Evolutionary conservation across 441 rosid genomes (phyloP).

Genomic region (Croton setiger): DNA sequence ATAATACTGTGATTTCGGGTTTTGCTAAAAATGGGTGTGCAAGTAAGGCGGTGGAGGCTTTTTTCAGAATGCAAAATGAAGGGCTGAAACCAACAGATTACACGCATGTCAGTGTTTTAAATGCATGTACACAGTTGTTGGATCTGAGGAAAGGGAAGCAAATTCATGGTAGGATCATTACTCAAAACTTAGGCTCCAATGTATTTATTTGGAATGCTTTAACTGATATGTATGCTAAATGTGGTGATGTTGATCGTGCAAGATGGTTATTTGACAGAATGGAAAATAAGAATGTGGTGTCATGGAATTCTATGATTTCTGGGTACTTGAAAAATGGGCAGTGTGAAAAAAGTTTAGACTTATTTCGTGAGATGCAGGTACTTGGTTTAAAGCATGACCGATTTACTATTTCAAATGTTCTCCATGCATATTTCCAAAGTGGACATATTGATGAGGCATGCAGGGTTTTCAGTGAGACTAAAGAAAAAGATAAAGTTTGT

Average conservation of each 20-base stretch:
- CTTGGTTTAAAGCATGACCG: neutral
- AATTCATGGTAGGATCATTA: conserved; percentile 46
- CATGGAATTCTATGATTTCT: neutral
- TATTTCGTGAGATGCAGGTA: conserved; percentile 49
- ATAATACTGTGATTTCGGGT: conserved; percentile 80
- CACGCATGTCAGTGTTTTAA: conserved; percentile 68
- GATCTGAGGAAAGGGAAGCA: conserved; percentile 60
- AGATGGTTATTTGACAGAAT: conserved; percentile 60
- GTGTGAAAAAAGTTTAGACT: conserved; percentile 42
- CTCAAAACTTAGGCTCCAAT: conserved; percentile 40
- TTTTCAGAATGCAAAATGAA: conserved; percentile 49
- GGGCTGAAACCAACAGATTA: conserved; percentile 62
- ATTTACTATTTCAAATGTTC: neutral
- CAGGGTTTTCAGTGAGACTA: conserved; percentile 29
- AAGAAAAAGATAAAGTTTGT: conserved; percentile 46
- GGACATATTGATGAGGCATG: conserved; percentile 38
- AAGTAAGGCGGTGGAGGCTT: conserved; percentile 23
- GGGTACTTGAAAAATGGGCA: conserved; percentile 30
- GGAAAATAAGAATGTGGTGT: conserved; percentile 11
- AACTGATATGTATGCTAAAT: conserved; percentile 73
- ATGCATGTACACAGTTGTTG: conserved; percentile 60
- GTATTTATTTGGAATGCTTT: conserved; percentile 58
- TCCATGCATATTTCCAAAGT: conserved; percentile 27
- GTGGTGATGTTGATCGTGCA: conserved; percentile 62
- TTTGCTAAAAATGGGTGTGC: conserved; percentile 55